Conservation (phyloP, 352 stramenopile genomes). For the Globisporangium acanthophoron region DNA sequence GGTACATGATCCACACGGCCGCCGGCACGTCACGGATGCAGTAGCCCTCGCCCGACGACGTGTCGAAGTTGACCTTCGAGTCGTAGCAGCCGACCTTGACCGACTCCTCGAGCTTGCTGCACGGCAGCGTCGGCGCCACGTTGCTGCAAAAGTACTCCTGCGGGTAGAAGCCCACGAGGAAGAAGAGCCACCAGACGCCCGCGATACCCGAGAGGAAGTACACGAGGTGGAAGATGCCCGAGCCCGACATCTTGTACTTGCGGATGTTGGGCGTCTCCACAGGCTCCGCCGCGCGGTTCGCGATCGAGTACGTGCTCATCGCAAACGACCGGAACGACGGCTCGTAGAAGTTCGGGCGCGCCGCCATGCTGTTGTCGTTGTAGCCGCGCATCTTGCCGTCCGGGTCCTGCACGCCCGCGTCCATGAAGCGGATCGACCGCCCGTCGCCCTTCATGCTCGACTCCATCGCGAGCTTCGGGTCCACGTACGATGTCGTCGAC, state of each 20-base stretch:
- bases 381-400: constrained; percentile 82
- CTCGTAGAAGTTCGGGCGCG: constrained; percentile 80
- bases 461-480: constrained; percentile 79
- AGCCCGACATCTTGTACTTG: constrained; percentile 89
- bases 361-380: constrained; percentile 62
- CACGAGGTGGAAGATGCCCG: constrained; percentile 79
- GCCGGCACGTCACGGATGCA: constrained; percentile 66
- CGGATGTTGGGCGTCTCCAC: constrained; percentile 88
- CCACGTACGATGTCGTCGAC: constrained; percentile 84
- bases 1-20: constrained; percentile 78
- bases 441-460: constrained; percentile 66
- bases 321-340: constrained; percentile 87
- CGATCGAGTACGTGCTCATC: constrained; percentile 88
- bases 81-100: constrained; percentile 46
- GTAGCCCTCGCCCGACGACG: constrained; percentile 54
- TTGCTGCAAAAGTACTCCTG: constrained; percentile 75
- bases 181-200: constrained; percentile 78
- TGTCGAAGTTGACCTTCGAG: constrained; percentile 74
- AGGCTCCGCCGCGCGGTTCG: constrained; percentile 78
- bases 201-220: constrained; percentile 70
- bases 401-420: constrained; percentile 74
- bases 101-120: constrained; percentile 43
- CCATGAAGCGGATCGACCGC: constrained; percentile 86
- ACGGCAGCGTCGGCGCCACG: constrained; percentile 68
- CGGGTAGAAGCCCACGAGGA: constrained; percentile 75